phyloP scores from a whole-genome alignment of 176 grass and related monocot species.

The Oryza brachyantha region DNA sequence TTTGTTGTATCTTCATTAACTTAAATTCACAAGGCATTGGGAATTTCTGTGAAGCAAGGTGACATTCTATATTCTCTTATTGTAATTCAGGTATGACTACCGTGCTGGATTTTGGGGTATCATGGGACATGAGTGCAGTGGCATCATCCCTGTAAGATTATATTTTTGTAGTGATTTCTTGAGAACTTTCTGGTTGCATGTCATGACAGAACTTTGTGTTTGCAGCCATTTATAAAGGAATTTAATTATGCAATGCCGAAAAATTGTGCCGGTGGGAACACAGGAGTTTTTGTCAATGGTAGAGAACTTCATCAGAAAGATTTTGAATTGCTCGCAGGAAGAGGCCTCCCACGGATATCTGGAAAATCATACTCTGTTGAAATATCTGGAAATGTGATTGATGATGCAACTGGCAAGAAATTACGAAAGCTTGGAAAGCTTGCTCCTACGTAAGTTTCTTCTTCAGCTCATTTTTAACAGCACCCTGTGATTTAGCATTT shows the following conservation, averaged over 20 bases:
- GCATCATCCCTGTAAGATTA: constrained; percentile 88
- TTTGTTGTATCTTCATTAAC: background rate
- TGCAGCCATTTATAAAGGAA: constrained; percentile 86
- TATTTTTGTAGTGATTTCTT: background rate
- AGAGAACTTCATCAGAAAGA: constrained; percentile 95
- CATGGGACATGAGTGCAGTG: constrained; percentile 71
- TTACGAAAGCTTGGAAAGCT: constrained; percentile 78
- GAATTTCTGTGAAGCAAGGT: constrained; percentile 11
- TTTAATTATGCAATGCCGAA: constrained; percentile 67
- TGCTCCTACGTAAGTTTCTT: constrained; percentile 82
- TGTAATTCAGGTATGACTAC: constrained; percentile 72
- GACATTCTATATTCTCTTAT: constrained; percentile 14
- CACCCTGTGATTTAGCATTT: background rate
- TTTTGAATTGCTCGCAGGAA: constrained; percentile 68
- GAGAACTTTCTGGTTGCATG: background rate
- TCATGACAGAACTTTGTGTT: constrained; percentile 5
- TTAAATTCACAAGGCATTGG: background rate
- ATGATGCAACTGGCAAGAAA: constrained; percentile 54
- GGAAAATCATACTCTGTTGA: constrained; percentile 70
- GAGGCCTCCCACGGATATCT: constrained; percentile 58
- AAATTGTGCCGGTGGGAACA: constrained; percentile 63
- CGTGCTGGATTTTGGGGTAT: constrained; percentile 98
- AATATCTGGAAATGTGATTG: constrained; percentile 69
- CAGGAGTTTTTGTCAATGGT: constrained; percentile 73
- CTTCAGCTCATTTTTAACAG: background rate